Conservation (phyloP, 2,329 filamentous ascomycete species). For the Pseudopithomyces chartarum region DNA sequence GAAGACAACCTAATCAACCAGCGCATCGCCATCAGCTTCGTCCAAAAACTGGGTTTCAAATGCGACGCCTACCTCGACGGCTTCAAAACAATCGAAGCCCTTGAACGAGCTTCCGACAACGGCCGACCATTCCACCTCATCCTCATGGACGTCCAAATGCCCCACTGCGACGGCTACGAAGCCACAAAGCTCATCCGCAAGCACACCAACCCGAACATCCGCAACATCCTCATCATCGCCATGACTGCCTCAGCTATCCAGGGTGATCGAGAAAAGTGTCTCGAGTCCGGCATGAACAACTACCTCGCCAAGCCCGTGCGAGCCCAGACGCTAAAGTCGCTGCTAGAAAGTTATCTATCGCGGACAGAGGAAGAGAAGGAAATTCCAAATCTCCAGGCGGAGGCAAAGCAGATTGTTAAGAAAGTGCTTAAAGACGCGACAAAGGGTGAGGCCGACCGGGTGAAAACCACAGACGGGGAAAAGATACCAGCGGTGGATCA, state of each 20-base stretch:
- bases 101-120: conserved; percentile 73
- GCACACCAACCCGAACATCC: conserved; percentile 75
- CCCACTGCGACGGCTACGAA: conserved; percentile 88
- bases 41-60: conserved; percentile 81
- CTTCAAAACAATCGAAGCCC: conserved; percentile 81
- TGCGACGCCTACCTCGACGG: conserved; percentile 92
- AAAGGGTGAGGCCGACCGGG: no score
- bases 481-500: background rate
- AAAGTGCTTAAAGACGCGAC: conserved; percentile 28
- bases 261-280: conserved; percentile 90
- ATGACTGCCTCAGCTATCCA: conserved; percentile 97
- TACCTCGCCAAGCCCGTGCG: conserved; percentile 96
- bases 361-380: conserved; percentile 49
- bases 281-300: conserved; percentile 97
- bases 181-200: conserved; percentile 82
- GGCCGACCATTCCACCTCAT: conserved; percentile 84
- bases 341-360: conserved; percentile 72
- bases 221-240: conserved; percentile 88
- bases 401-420: conserved; percentile 52
- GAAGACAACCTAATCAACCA: conserved; percentile 96
- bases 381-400: conserved; percentile 51
- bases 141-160: conserved; percentile 97
- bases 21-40: conserved; percentile 90
- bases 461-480: no score
- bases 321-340: conserved; percentile 81